Conservation (phyloP, 805 yeast genomes). For the Kluyveromyces wickerhamii region DNA sequence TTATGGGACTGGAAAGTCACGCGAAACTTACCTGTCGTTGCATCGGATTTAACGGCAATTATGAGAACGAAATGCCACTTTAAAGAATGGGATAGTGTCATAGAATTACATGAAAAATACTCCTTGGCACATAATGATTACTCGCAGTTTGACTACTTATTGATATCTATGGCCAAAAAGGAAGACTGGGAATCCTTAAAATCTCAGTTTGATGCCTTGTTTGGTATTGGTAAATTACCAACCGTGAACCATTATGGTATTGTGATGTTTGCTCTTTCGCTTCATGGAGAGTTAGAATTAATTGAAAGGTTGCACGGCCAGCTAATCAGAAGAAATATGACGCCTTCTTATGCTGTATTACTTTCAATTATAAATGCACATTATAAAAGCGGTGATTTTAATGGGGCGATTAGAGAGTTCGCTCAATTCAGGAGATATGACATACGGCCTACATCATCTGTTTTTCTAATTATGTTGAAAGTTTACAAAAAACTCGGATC, state of each 20-base stretch:
- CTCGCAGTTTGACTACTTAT: conserved; percentile 40
- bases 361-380: conserved; percentile 22
- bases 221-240: conserved; percentile 48
- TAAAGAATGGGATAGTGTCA: conserved; percentile 18
- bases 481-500: conserved; percentile 20
- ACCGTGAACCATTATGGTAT: conserved; percentile 47
- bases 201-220: conserved; percentile 46
- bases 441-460: conserved; percentile 20
- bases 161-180: conserved; percentile 38
- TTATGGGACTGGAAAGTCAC: conserved; percentile 30
- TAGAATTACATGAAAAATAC: conserved; percentile 30
- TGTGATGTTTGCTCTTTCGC: conserved; percentile 53
- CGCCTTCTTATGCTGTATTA: conserved; percentile 34
- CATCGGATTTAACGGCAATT: conserved; percentile 19
- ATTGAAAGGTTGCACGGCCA: conserved; percentile 45
- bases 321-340: conserved; percentile 37
- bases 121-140: conserved; percentile 37
- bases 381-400: conserved; percentile 18
- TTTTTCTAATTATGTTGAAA: conserved; percentile 24
- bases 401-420: conserved; percentile 23
- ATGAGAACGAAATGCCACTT: conserved; percentile 19
- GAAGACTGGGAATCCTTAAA: conserved; percentile 50
- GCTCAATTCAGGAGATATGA: conserved; percentile 25
- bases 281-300: conserved; percentile 38
- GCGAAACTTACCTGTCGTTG: conserved; percentile 12